phyloP scores from a whole-genome alignment of 306 rosid genomes.

The Cucurbita ficifolia region DNA sequence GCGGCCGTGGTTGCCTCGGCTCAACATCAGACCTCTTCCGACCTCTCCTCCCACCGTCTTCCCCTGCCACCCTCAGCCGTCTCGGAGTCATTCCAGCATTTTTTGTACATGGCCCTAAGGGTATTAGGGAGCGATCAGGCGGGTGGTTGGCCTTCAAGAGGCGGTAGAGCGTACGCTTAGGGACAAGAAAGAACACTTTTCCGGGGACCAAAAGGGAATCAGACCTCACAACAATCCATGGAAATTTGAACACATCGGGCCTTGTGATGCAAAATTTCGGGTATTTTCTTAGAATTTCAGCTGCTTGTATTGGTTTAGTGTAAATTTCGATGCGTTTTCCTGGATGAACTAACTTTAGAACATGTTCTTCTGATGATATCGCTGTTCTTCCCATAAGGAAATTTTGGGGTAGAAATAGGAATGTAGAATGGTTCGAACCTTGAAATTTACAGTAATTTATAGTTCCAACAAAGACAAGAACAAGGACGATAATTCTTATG shows the following conservation, averaged over 20 bases:
- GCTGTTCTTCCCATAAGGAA: not conserved
- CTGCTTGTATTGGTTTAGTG: slow-evolving; percentile 31
- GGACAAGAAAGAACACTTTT: slow-evolving; percentile 45
- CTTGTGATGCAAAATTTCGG: slow-evolving; percentile 56
- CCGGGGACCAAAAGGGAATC: slow-evolving; percentile 46
- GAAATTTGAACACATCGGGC: slow-evolving; percentile 46
- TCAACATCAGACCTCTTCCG: not conserved
- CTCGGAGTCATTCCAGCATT: slow-evolving; percentile 18
- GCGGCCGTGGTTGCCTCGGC: too few species aligned
- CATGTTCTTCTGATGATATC: slow-evolving; percentile 9
- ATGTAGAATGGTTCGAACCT: not conserved
- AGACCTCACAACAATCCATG: slow-evolving; percentile 61
- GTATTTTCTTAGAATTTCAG: slow-evolving; percentile 37
- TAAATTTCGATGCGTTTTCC: slow-evolving; percentile 37
- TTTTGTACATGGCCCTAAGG: not conserved
- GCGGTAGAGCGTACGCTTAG: slow-evolving; percentile 33
- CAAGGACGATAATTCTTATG: not conserved
- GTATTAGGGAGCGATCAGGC: not conserved
- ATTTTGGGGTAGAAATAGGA: not conserved
- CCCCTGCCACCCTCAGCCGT: not conserved
- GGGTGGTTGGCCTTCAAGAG: slow-evolving; percentile 24
- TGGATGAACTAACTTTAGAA: slow-evolving; percentile 44
- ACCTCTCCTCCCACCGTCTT: not conserved
- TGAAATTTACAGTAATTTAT: not conserved
- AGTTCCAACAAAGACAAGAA: not conserved